Conservation (phyloP, 495 filamentous ascomycete genomes). For the Wilcoxina mikolae region DNA sequence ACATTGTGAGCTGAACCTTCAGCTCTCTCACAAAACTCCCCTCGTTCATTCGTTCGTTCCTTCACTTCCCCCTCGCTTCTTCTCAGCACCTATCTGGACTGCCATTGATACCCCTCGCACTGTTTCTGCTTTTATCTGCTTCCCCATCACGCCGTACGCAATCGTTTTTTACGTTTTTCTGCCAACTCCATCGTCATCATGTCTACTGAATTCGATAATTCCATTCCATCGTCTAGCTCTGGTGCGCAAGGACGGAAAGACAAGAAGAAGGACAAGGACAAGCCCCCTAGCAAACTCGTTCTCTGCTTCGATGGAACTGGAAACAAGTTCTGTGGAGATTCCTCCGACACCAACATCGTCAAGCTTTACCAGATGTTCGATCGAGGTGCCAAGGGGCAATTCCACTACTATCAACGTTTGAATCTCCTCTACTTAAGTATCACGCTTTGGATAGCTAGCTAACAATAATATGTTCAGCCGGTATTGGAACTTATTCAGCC, state of each 20-base stretch:
- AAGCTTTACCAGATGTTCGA: slow-evolving; percentile 34
- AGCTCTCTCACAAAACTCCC: not conserved
- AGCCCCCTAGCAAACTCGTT: slow-evolving; percentile 24
- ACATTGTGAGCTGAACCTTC: too few species aligned
- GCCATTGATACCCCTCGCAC: too few species aligned
- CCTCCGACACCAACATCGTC: slow-evolving; percentile 34
- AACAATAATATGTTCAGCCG: slow-evolving; percentile 17
- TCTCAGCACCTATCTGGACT: not conserved
- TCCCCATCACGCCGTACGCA: too few species aligned
- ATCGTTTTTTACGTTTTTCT: not conserved
- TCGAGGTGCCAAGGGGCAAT: slow-evolving; percentile 27
- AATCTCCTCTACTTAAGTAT: not conserved
- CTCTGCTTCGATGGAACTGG: slow-evolving; percentile 38
- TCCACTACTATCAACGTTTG: slow-evolving; percentile 32
- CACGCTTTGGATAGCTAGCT: not conserved
- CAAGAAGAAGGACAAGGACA: not conserved
- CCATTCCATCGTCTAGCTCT: not conserved
- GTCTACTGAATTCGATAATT: not conserved
- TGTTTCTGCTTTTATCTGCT: too few species aligned
- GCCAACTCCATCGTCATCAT: not conserved
- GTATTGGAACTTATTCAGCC: slow-evolving; percentile 31
- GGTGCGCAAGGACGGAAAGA: not conserved
- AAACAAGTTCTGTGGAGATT: slow-evolving; percentile 32
- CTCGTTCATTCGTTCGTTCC: not conserved
- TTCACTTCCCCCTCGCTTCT: not conserved